A percentile compares a stretch with the other conserved stretches of the same genome.
phyloP scores from a whole-genome alignment of 192 early-diverging fungal genomes.

The Pilobolus umbonatus region DNA sequence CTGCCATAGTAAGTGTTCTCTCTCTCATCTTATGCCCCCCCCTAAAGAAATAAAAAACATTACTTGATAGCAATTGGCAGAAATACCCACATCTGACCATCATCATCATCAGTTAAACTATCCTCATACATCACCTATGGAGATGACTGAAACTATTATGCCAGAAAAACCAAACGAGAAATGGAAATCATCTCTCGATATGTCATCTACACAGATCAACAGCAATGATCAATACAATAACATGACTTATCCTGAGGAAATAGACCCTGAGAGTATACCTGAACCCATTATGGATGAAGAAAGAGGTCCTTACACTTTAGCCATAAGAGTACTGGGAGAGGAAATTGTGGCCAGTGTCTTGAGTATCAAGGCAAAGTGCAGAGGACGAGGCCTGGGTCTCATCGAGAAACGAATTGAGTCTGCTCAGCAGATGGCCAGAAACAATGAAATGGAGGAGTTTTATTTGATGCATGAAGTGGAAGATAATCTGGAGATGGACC shows the following conservation, averaged over 20 bases:
- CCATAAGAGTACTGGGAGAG: slow-evolving; percentile 16
- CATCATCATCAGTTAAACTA: too few relatives aligned
- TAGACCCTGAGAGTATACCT: slow-evolving; percentile 14
- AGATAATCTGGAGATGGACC: background rate
- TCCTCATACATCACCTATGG: too few relatives aligned
- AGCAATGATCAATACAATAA: background rate
- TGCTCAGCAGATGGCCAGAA: background rate
- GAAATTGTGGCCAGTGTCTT: slow-evolving; percentile 14
- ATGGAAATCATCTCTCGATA: background rate
- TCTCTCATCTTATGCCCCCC: too few relatives aligned
- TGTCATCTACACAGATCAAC: background rate
- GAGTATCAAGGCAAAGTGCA: slow-evolving; percentile 19
- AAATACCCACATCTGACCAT: too few relatives aligned
- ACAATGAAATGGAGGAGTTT: background rate
- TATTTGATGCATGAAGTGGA: slow-evolving; percentile 1
- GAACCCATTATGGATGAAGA: slow-evolving; percentile 26
- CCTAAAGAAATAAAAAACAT: too few relatives aligned
- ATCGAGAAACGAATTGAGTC: slow-evolving; percentile 8
- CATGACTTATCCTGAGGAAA: background rate
- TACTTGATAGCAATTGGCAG: too few relatives aligned
- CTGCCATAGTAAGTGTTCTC: too few relatives aligned
- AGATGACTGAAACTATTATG: too few relatives aligned
- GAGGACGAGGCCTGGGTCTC: slow-evolving; percentile 8
- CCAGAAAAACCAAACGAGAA: background rate
- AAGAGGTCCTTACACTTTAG: slow-evolving; percentile 6